Conservation (phyloP, 2,329 filamentous ascomycete species). For the Penicillium glabrum region DNA sequence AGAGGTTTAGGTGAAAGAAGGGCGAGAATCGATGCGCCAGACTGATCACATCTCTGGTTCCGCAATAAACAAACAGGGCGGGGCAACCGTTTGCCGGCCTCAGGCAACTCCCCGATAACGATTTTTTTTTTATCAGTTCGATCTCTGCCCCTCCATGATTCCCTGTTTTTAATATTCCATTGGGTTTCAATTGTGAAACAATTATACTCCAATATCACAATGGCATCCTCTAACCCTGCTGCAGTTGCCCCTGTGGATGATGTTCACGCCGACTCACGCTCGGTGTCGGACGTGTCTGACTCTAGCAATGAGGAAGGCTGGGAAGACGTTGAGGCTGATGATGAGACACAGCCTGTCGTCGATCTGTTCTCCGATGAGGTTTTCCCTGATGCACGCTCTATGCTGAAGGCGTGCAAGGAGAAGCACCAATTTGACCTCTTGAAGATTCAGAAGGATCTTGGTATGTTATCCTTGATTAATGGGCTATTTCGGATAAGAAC, state of each 20-base stretch:
- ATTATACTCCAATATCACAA: slow-evolving; percentile 5
- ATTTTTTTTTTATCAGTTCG: slow-evolving; percentile 24
- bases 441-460: slow-evolving; percentile 54
- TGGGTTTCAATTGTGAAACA: neutral
- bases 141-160: slow-evolving; percentile 22
- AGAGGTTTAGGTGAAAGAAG: slow-evolving; percentile 13
- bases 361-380: slow-evolving; percentile 68
- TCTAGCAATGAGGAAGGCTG: slow-evolving; percentile 54
- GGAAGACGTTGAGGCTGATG: slow-evolving; percentile 63
- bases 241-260: slow-evolving; percentile 21
- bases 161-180: neutral
- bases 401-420: slow-evolving; percentile 69
- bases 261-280: slow-evolving; percentile 24
- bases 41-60: slow-evolving; percentile 11
- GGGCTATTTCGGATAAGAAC: neutral
- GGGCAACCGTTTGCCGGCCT: slow-evolving; percentile 24
- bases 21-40: slow-evolving; percentile 9
- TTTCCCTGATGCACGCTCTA: slow-evolving; percentile 63
- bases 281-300: slow-evolving; percentile 46
- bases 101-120: slow-evolving; percentile 23
- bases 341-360: slow-evolving; percentile 62
- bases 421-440: slow-evolving; percentile 68
- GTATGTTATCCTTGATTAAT: slow-evolving; percentile 34
- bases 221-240: slow-evolving; percentile 30
- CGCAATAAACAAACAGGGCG: slow-evolving; percentile 28